Evolutionary conservation across 768 basidiomycete species (phyloP), one percentile per base, ranked within the genome.

Genomic region (Boletus barrowsii): DNA sequence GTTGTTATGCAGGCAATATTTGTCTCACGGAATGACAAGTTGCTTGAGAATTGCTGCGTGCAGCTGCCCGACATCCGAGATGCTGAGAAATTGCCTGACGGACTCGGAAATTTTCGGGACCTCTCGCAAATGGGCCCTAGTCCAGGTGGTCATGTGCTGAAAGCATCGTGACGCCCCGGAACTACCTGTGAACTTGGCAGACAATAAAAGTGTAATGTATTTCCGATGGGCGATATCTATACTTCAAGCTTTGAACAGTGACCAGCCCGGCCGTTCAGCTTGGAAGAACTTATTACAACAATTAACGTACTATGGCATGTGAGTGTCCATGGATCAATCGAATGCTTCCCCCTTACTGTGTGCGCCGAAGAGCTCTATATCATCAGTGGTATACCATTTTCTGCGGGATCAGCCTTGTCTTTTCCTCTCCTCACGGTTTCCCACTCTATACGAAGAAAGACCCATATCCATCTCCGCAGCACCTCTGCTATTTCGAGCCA

Each of bases 361-460:
- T 42, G 46, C 36, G 26, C 55, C 49, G 15, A 56, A 54, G 17
- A 66, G 56, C 24, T 65, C 63, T 3, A 58, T 47, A 24, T 49
- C 57, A 32, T 58, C 55, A 10, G 51, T 20, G 51, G 42, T 49
- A 35, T 13, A 37, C 49, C 53, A n/a, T 55, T 57, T 26, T 48
- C 55, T 8, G 35, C 30, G 9, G 42, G 13, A n/a, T 22, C 47
- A 3, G 49, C 24, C 52, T 22, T 53, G n/a, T 54, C 64, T 18
- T 55, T 62, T 35, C 73, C 70, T 64, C 75, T 77, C 72, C 83
- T 91, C 47, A 93, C 83, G 10, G 86, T 80, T 73, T 98, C 96
- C 97, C 96, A 99, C 73, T 99, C 97, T 40, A 98, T 83, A 36
- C 97, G 83, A 58, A 98, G 72, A 72, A 97, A 98, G 26, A 97